Conservation (phyloP, 805 yeast species). For the Cyberlindnera maritima region DNA sequence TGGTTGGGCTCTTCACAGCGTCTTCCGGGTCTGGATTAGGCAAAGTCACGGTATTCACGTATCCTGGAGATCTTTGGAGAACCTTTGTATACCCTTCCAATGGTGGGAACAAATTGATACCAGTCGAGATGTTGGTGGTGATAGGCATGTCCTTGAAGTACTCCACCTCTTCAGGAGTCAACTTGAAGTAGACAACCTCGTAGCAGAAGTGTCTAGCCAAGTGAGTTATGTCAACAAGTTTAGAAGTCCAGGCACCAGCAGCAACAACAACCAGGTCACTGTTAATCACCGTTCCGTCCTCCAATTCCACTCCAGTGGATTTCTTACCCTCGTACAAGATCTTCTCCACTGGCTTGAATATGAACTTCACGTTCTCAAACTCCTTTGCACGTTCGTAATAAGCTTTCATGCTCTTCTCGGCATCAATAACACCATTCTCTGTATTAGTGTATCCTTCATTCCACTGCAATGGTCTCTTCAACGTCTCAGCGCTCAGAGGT, state of each 20-base stretch:
- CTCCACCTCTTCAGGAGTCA: constrained; percentile 8
- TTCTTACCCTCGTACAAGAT: constrained; percentile 1
- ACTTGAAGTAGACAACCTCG: constrained; percentile 13
- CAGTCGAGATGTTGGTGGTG: constrained; percentile 11
- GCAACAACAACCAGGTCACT: constrained; percentile 13
- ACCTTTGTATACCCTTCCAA: constrained; percentile 9
- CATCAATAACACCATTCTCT: constrained; percentile 12
- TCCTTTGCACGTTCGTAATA: constrained; percentile 8
- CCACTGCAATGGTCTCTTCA: constrained; percentile 8
- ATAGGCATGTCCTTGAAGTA: constrained; percentile 8
- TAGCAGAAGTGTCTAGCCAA: constrained; percentile 3
- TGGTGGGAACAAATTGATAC: constrained; percentile 16
- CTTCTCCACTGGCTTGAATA: constrained; percentile 8
- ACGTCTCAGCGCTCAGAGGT: neutral
- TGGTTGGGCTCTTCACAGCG: neutral
- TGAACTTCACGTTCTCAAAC: constrained; percentile 4
- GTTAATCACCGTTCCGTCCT: neutral
- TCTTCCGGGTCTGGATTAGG: neutral
- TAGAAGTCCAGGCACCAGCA: constrained; percentile 17
- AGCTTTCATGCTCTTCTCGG: constrained; percentile 5
- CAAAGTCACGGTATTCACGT: constrained; percentile 3
- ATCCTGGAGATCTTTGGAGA: constrained; percentile 12
- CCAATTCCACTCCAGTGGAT: constrained; percentile 8
- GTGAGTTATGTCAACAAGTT: constrained; percentile 8
- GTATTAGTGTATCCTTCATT: constrained; percentile 11